Percentiles rank a stretch among this genome's conserved stretches.
These are phyloP conservation scores for Komagataella phaffii DNA, from an alignment of 805 yeast genomes.

Conservation along the genomic window DNA sequence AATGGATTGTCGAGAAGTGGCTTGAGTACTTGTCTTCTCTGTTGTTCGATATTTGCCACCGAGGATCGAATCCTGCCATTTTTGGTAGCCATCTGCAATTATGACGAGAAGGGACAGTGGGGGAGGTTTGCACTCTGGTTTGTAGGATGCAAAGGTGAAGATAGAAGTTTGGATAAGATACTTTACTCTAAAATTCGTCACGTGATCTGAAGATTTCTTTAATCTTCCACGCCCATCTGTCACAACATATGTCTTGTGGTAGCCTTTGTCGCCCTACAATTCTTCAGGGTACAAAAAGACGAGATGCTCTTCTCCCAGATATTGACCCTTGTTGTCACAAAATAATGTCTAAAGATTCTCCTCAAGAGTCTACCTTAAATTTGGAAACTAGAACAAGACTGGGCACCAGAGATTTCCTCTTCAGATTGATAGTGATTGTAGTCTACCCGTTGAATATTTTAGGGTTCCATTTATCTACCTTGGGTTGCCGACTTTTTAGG, in stretches of 20 bases:
- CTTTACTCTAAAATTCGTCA: not conserved
- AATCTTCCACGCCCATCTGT: not conserved
- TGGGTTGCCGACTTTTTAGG: not conserved
- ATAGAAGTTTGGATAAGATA: not conserved
- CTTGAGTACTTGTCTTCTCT: constrained; percentile 43
- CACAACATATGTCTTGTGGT: not conserved
- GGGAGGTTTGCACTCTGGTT: not conserved
- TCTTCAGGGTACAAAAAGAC: not conserved
- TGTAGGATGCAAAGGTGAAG: not conserved
- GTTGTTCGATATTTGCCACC: constrained; percentile 33
- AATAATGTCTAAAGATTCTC: not conserved
- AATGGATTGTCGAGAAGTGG: constrained; percentile 56
- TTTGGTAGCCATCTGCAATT: not conserved
- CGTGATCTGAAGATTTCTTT: not conserved
- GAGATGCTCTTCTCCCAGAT: not conserved
- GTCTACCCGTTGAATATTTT: not conserved
- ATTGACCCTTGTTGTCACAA: not conserved
- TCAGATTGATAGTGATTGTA: not conserved
- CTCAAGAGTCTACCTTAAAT: not conserved
- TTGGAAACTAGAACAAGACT: not conserved
- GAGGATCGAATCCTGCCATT: constrained; percentile 12
- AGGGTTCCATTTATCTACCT: not conserved
- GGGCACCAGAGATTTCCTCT: not conserved
- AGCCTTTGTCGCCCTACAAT: not conserved
- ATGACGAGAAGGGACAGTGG: not conserved